Evolutionary conservation across 345 rosid genomes (phyloP), one percentile per base, ranked within the genome.

Genomic region (Syzygium aromaticum): DNA sequence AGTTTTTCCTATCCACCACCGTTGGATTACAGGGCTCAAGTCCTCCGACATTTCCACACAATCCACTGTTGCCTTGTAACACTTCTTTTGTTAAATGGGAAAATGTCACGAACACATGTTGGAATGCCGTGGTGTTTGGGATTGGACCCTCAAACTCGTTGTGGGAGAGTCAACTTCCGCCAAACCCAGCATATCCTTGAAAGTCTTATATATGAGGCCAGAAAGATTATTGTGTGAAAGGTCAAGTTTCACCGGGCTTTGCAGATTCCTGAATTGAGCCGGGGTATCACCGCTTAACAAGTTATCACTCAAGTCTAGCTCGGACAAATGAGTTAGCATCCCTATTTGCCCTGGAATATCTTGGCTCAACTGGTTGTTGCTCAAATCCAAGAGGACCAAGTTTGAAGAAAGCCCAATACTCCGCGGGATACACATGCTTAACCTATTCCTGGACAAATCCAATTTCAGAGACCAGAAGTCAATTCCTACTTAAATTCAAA

Each of bases 221-320:
- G 90, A 86, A 27, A 93, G 85, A 27, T 33, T 10, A 61, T 93
- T 91, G 86, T 85, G 83, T 7, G 91, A 92, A 53, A 91, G 89
- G 51, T 91, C 88, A 10, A 90, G 13, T 5, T 4, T 63, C 77
- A 57, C 88, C 77, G 92, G 80, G 87, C 64, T 77, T 5, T 61
- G 23, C 21, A 92, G 22, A 2, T 78, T n/a, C 15, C 63, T 33
- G 1, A 92, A 51, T 33, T 86, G 17, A 5, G 27, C 3, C 3
- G 89, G 92, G 59, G 92, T 91, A 67, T 8, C 5, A 25, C 95
- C 93, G 0, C 21, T 33, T 16, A 91, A 88, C 7, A 56, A 54
- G 86, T 92, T 92, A 1, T 80, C 1, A 21, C 33, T 28, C 40
- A 88, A 40, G 77, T 84, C 54, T 43, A 88, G 73, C 21, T 88